A percentile compares a stretch with the other conserved stretches of the same genome.
phyloP scores from a whole-genome alignment of 352 stramenopile species.

The Globisporangium echinulatum region DNA sequence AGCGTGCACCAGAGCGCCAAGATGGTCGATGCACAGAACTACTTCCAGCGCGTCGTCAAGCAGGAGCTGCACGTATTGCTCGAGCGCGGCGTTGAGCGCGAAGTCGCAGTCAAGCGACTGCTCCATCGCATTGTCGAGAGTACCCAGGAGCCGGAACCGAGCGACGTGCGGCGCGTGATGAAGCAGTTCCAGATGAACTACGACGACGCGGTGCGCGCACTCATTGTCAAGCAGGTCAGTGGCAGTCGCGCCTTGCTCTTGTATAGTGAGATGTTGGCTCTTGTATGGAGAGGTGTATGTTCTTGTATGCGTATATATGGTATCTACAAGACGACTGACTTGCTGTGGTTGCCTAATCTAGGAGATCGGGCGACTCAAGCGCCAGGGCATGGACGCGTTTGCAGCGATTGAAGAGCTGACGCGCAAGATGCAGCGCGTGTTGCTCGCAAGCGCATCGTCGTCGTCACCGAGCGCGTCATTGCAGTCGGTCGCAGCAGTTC shows the following conservation, averaged over 20 bases:
- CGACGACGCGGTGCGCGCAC: conserved; percentile 73
- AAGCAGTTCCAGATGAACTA: conserved; percentile 84
- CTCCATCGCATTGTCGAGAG: conserved; percentile 69
- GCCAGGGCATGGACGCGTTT: conserved; percentile 71
- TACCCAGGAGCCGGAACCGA: conserved; percentile 47
- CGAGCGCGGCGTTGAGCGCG: conserved; percentile 37
- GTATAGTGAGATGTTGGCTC: background rate
- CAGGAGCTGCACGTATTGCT: conserved; percentile 72
- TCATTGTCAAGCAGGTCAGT: conserved; percentile 78
- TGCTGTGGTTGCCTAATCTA: conserved; percentile 7
- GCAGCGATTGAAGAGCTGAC: conserved; percentile 82
- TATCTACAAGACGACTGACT: background rate
- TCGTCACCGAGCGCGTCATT: background rate
- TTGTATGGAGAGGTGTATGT: background rate
- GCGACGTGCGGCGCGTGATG: conserved; percentile 73
- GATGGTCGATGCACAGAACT: conserved; percentile 63
- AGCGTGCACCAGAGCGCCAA: conserved; percentile 28
- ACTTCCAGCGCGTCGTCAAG: conserved; percentile 77
- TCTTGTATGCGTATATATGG: background rate
- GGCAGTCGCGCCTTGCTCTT: too few relatives aligned
- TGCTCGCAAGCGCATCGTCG: background rate
- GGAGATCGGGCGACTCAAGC: conserved; percentile 72
- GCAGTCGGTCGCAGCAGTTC: background rate
- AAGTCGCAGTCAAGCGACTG: conserved; percentile 69
- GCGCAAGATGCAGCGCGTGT: conserved; percentile 64